phyloP scores from a whole-genome alignment of 768 basidiomycete species.

The Pisolithus orientalis region DNA sequence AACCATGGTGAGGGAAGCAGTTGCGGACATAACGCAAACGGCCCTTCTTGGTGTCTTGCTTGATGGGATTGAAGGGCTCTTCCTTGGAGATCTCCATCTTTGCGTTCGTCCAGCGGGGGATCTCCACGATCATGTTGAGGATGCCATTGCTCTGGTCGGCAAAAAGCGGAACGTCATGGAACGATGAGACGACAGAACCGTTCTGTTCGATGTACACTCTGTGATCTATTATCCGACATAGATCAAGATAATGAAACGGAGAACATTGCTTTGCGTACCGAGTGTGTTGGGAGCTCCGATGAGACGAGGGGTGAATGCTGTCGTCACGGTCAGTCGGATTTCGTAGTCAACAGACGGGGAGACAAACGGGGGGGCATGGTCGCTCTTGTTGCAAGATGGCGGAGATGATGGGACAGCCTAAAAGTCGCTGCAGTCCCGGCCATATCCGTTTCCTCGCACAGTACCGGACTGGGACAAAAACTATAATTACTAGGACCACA shows the following conservation, averaged over 20 bases:
- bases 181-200: conserved; percentile 75
- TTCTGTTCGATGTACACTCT: conserved; percentile 92
- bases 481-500: background rate
- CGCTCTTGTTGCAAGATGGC: conserved; percentile 43
- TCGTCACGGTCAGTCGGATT: conserved; percentile 5
- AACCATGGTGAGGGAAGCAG: conserved; percentile 99
- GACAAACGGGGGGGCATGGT: conserved; percentile 36
- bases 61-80: conserved; percentile 99
- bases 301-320: conserved; percentile 71
- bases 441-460: conserved; percentile 17
- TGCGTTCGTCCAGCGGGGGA: conserved; percentile 99
- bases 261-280: conserved; percentile 44
- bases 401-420: conserved; percentile 60
- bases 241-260: conserved; percentile 14
- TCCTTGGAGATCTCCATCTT: conserved; percentile 99
- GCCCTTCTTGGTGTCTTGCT: conserved; percentile 97
- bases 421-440: conserved; percentile 18
- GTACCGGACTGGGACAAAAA: background rate
- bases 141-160: conserved; percentile 92
- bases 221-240: conserved; percentile 60
- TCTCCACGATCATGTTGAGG: conserved; percentile 98
- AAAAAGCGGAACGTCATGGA: conserved; percentile 98
- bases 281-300: conserved; percentile 90
- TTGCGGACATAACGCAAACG: conserved; percentile 96
- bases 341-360: conserved; percentile 4